Conservation (phyloP, 306 rosid species). For the Trifolium pratense region DNA sequence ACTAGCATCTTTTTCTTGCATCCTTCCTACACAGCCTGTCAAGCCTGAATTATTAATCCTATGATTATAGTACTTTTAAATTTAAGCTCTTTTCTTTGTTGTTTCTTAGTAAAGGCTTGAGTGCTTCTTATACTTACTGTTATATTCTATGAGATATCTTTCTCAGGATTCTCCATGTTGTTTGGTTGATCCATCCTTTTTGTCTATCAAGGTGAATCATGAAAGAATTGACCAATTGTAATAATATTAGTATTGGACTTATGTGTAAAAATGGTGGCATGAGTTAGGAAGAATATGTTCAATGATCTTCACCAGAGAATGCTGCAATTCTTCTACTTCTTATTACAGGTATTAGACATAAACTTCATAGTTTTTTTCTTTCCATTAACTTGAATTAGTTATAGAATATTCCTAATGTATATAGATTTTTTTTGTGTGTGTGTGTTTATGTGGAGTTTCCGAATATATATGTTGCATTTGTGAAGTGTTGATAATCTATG, state of each 20-base stretch:
- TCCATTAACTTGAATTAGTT: neutral
- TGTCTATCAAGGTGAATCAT: slow-evolving; percentile 43
- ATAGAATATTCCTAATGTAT: neutral
- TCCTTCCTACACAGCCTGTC: slow-evolving; percentile 88
- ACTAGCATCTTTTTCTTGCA: slow-evolving; percentile 52
- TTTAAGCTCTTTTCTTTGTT: slow-evolving; percentile 48
- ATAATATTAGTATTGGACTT: neutral
- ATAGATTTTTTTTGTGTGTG: neutral
- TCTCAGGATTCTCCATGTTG: slow-evolving; percentile 31
- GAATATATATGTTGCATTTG: neutral
- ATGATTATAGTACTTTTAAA: slow-evolving; percentile 46
- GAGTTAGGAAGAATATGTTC: slow-evolving; percentile 52
- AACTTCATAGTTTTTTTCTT: slow-evolving; percentile 2
- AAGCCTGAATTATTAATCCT: slow-evolving; percentile 70
- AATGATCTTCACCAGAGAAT: slow-evolving; percentile 61
- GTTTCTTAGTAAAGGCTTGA: slow-evolving; percentile 53
- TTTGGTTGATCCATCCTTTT: slow-evolving; percentile 47
- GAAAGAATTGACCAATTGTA: slow-evolving; percentile 33
- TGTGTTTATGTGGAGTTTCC: neutral
- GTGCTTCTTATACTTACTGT: slow-evolving; percentile 45
- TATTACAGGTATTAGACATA: slow-evolving; percentile 55
- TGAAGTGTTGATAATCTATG: slow-evolving; percentile 28
- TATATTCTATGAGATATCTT: slow-evolving; percentile 57
- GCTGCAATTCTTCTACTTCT: slow-evolving; percentile 51
- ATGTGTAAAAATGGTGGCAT: slow-evolving; percentile 53